Evolutionary conservation across 202 grass and related monocot species (phyloP).

Genomic region (Musa balbisiana): DNA sequence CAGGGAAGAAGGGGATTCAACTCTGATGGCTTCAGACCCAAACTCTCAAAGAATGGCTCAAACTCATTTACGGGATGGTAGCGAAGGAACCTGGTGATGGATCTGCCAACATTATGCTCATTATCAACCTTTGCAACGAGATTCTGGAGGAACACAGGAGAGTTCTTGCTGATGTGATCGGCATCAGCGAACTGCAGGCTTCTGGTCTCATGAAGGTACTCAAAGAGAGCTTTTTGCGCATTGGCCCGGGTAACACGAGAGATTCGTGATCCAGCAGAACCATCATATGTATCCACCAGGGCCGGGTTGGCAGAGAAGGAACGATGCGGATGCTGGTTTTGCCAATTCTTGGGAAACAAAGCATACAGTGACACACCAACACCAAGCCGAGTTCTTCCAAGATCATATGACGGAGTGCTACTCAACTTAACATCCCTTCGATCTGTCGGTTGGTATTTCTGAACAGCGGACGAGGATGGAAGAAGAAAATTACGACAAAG

Average conservation of each 20-base stretch:
- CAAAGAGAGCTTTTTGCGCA: slow-evolving; percentile 41
- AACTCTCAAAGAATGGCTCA: slow-evolving; percentile 54
- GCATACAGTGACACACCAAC: neutral
- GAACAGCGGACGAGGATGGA: neutral
- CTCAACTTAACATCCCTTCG: neutral
- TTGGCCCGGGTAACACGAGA: slow-evolving; percentile 16
- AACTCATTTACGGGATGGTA: slow-evolving; percentile 52
- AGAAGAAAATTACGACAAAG: neutral
- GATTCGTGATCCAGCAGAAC: neutral
- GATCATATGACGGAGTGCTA: neutral
- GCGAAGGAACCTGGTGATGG: slow-evolving; percentile 28
- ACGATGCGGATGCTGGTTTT: slow-evolving; percentile 12
- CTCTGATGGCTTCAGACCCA: slow-evolving; percentile 32
- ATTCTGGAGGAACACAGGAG: slow-evolving; percentile 33
- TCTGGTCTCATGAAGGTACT: slow-evolving; percentile 40
- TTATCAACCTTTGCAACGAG: slow-evolving; percentile 24
- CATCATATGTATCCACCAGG: neutral
- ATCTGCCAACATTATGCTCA: slow-evolving; percentile 15
- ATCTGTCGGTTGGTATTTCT: neutral
- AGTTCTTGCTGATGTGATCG: slow-evolving; percentile 45
- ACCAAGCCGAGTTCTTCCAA: neutral
- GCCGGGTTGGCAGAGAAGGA: slow-evolving; percentile 8
- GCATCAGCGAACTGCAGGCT: slow-evolving; percentile 19
- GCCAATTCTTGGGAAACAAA: neutral
- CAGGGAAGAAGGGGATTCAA: slow-evolving; percentile 31